A percentile compares a stretch with the other conserved stretches of the same genome.
These are phyloP conservation scores for Pestalotiopsis sp. DNA, from an alignment of 2,329 filamentous ascomycete species.

Conservation along the genomic window DNA sequence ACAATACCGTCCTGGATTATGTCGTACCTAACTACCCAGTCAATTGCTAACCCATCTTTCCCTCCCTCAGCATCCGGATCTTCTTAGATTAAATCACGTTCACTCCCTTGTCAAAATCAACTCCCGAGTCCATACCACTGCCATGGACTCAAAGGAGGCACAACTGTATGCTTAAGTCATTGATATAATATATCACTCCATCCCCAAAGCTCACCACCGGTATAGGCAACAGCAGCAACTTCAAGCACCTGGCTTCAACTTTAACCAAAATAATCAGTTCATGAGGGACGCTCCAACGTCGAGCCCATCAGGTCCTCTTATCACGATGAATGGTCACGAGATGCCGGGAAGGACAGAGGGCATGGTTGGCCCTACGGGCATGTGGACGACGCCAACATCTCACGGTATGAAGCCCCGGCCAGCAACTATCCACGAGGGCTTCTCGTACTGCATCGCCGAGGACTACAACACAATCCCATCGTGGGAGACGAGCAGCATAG, in stretches of 20 bases:
- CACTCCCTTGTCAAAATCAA: conserved; percentile 34
- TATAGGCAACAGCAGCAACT: conserved; percentile 47
- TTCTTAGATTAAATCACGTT: conserved; percentile 38
- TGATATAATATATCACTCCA: conserved; percentile 16
- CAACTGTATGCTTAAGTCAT: conserved; percentile 49
- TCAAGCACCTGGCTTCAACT: conserved; percentile 52
- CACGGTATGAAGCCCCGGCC: conserved; percentile 55
- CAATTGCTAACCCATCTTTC: conserved; percentile 40
- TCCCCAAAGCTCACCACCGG: conserved; percentile 37
- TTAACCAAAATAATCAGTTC: conserved; percentile 50
- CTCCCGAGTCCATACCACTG: conserved; percentile 28
- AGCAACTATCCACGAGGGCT: conserved; percentile 63
- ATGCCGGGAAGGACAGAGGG: conserved; percentile 50
- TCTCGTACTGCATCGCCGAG: conserved; percentile 60
- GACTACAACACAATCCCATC: conserved; percentile 54
- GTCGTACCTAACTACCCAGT: conserved; percentile 29
- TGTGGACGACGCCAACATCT: conserved; percentile 59
- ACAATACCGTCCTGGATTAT: conserved; percentile 28
- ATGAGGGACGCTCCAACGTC: conserved; percentile 45
- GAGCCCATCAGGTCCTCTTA: conserved; percentile 41
- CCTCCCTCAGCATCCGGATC: conserved; percentile 34
- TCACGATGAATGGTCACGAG: conserved; percentile 55
- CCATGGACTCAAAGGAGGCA: conserved; percentile 55
- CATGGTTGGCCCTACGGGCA: conserved; percentile 45
- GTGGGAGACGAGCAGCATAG: conserved; percentile 57